Conservation (phyloP, 495 filamentous ascomycete genomes). For the Podospora fimiseda region DNA sequence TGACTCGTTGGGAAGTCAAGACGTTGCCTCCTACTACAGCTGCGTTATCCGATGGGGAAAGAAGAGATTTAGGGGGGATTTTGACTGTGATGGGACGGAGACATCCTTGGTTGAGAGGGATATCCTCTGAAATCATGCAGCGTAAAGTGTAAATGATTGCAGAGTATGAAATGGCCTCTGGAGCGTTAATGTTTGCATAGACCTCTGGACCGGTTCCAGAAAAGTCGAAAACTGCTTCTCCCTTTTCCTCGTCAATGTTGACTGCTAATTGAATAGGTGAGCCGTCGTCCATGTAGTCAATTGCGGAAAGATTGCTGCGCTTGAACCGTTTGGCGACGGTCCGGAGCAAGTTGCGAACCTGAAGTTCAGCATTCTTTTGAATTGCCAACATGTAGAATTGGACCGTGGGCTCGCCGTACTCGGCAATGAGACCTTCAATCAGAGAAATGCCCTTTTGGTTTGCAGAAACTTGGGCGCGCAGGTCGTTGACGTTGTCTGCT, state of each 20-base stretch:
- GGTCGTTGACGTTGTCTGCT: constrained; percentile 89
- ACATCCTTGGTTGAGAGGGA: constrained; percentile 95
- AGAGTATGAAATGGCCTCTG: constrained; percentile 86
- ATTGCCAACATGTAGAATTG: constrained; percentile 96
- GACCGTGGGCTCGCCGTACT: constrained; percentile 86
- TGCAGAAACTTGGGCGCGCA: constrained; percentile 92
- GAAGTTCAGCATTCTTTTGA: constrained; percentile 83
- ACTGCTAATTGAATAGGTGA: constrained; percentile 79
- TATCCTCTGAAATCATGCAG: constrained; percentile 86
- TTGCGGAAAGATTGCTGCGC: constrained; percentile 64
- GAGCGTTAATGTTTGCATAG: constrained; percentile 92
- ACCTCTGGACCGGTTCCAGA: constrained; percentile 86
- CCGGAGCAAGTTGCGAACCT: constrained; percentile 81
- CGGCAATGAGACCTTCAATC: constrained; percentile 75
- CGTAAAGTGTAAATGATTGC: constrained; percentile 97
- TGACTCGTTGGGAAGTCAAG: constrained; percentile 82
- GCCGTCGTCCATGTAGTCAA: constrained; percentile 93
- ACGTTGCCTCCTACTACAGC: constrained; percentile 97
- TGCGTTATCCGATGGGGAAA: constrained; percentile 79
- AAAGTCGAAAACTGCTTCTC: constrained; percentile 89
- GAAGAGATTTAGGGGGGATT: constrained; percentile 75
- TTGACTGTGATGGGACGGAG: constrained; percentile 78
- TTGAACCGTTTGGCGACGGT: constrained; percentile 68
- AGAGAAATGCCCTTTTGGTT: constrained; percentile 94
- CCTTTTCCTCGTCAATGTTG: constrained; percentile 72